These are phyloP conservation scores for Eudorina sp. DNA, from an alignment of 139 green algal species.

Conservation along the genomic window DNA sequence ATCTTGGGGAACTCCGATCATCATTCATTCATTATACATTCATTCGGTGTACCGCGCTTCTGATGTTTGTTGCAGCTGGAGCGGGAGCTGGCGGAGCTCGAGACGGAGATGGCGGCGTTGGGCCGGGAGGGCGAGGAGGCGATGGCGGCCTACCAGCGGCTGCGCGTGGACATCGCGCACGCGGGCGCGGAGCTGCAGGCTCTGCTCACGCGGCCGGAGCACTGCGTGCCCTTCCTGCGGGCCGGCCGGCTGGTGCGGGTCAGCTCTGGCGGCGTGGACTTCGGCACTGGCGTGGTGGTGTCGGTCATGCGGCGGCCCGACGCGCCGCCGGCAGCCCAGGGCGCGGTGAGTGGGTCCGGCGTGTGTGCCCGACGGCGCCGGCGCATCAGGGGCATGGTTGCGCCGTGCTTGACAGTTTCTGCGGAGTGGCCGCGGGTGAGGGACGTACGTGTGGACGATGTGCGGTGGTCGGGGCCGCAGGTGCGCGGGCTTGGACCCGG, in stretches of 20 bases:
- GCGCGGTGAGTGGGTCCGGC: not conserved
- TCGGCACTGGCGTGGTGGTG: constrained; percentile 37
- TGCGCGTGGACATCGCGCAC: not conserved
- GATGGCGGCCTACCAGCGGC: constrained; percentile 26
- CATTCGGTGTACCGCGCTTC: not conserved
- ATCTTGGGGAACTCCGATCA: too few relatives aligned
- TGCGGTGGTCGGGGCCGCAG: too few relatives aligned
- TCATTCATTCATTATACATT: too few relatives aligned
- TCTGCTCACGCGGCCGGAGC: not conserved
- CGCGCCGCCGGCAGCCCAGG: constrained; percentile 9
- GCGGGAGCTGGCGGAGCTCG: constrained; percentile 35
- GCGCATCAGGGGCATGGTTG: too few relatives aligned
- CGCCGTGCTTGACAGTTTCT: too few relatives aligned
- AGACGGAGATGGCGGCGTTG: constrained; percentile 44
- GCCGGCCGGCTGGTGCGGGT: constrained; percentile 85
- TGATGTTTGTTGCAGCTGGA: constrained; percentile 22
- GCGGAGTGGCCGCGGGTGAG: too few relatives aligned
- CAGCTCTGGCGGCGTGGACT: constrained; percentile 13
- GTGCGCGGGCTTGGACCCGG: too few relatives aligned
- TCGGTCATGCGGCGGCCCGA: not conserved
- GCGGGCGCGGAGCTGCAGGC: constrained; percentile 46
- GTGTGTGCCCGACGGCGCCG: too few relatives aligned
- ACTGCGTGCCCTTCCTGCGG: constrained; percentile 84
- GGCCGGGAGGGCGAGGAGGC: constrained; percentile 46
- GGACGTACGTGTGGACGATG: too few relatives aligned